Evolutionary conservation across 768 basidiomycete species (phyloP), one percentile per base, ranked within the genome.

Genomic region (Ramaria sp.): DNA sequence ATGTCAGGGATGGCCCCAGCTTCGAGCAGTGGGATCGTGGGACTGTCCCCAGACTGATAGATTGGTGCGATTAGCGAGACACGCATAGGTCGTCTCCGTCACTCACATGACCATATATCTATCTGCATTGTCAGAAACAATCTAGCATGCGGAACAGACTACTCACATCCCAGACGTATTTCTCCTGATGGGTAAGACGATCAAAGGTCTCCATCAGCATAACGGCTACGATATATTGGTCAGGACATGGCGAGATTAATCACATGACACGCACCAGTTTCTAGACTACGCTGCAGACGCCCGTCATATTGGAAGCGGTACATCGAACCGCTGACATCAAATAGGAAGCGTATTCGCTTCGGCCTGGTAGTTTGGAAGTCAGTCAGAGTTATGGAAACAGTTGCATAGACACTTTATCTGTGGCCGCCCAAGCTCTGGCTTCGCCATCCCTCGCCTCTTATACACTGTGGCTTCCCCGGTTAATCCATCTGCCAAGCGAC

Each of bases 121-220:
- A 58, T 5, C 49, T 6, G 8, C 16, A 32, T n/a, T 56, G 30
- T 10, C 54, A 43, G 55, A 55, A 55, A 44, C 20, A n/a, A 39
- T 30, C 18, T 45, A 45, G 18, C 8, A 9, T 28, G 7, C 32
- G 4, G 8, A 24, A 27, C 28, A 47, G 13, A 15, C 45, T 18
- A 73, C 81, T 67, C 59, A 83, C 82, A 73, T 85, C 83, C 83
- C 83, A 85, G n/a, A 78, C 76, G 62, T 82, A 85, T 64, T 85
- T 85, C 57, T 83, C 81, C 63, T 82, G 82, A 47, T 78, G 65
- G 7, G 78, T 77, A 15, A 85, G 67, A 4, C 75, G 74, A 44
- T 78, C 75, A 60, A 85, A 83, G 2, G 79, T 81, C 61, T 85
- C 83, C 81, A 85, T 83, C 42, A 85, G 63, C 83, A 83, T 85